Base-by-base conservation (phyloP, 2,329 filamentous ascomycete genomes). In the Botrytis sinoallii region DNA sequence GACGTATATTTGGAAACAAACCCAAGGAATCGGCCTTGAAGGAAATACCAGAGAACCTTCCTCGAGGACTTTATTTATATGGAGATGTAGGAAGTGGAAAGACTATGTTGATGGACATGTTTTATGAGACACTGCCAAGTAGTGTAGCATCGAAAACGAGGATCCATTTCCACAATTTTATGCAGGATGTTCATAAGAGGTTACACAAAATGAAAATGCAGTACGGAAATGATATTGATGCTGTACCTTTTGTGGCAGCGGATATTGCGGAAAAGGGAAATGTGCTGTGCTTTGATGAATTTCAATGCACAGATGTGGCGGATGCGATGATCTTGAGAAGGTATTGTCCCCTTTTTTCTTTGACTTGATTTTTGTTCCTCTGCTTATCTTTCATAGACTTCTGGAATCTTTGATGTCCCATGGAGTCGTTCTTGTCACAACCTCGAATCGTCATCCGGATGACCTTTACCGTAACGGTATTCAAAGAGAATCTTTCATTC, bases 91-190 rank as follows among this genome's bases (percentile, higher is more conserved):
- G 96, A 59, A 97, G 94, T 79, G 96, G 96, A 75, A 99, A 99
- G 87, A 99, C 96, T 3, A 99, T 99, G 96, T 86, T 99, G 81
- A 99, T 99, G 96, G 95, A 99, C 81, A 86, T 99, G 68, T 98
- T 98, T 83, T 97, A 95, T 84, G 95, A 98, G 77, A 98, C 95
- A 0, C 85, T 98, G 35, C 96, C 96, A 0, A 82, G 85, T 25
- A 91, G 92, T 74, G 94, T 98, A 77, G 88, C 86, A 73, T 89
- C 90, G 46, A 98, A 97, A 85, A 97, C 92, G 65, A 88, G 96
- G 66, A 98, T 99, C 80, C 96, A 99, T 85, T 99, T 99, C 84
- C 94, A 98, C 85, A 97, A 97, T 82, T 99, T 99, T 85, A 99
- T 99, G 96, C 96, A 98, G 83, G 93, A 97, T 82, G 92, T 98